These are phyloP conservation scores for Brachypodium distachyon DNA, from an alignment of 202 grass and related monocot species.

Conservation along the genomic window DNA sequence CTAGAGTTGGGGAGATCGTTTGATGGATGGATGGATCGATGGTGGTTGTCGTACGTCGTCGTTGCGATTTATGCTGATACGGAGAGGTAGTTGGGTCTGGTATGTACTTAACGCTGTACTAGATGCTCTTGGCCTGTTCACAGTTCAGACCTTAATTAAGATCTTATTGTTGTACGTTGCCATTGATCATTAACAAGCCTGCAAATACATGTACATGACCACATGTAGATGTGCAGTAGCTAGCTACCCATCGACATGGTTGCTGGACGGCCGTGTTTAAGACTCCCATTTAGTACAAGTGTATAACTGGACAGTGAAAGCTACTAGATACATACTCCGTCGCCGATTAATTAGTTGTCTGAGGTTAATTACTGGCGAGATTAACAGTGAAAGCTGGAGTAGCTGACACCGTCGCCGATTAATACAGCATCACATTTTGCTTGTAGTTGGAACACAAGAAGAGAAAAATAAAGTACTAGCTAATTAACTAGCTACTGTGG, in stretches of 20 bases:
- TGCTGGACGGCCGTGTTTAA: neutral
- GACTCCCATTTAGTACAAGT: no score
- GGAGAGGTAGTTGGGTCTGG: conserved; percentile 34
- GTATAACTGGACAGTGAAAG: no score
- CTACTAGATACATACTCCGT: neutral
- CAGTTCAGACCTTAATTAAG: neutral
- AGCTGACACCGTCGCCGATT: no score
- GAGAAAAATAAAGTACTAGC: neutral
- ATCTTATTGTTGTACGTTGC: neutral
- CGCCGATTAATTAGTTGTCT: conserved; percentile 5
- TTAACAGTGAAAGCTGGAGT: neutral
- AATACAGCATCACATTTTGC: no score
- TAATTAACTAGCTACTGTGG: neutral
- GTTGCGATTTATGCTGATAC: conserved; percentile 41
- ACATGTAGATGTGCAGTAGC: neutral
- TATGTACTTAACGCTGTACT: conserved; percentile 24
- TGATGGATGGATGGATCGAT: neutral
- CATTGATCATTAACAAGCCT: conserved; percentile 12
- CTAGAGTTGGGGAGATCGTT: no score
- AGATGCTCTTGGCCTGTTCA: neutral
- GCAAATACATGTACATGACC: neutral
- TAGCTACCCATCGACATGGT: neutral
- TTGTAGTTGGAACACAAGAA: neutral
- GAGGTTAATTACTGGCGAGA: neutral
- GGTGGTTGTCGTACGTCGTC: conserved; percentile 27